Base-by-base conservation (phyloP, 306 rosid species). In the Senna tora region DNA sequence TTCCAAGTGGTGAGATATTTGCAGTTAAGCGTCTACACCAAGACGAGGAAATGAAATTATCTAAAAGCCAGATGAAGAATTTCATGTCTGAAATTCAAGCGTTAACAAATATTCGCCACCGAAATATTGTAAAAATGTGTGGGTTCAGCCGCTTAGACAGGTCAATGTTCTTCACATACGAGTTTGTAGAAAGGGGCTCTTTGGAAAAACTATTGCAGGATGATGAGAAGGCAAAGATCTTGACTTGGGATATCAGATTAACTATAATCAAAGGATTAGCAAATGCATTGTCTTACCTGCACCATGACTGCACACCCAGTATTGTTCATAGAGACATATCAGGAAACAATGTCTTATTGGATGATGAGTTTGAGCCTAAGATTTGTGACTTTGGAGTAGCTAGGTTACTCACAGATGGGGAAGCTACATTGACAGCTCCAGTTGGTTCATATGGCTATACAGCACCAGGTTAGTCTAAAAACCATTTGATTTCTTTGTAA, bases 271-370 rank as follows among this genome's bases (percentile, higher is more conserved):
- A 77, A 60, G 77, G 81, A 16, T 9, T 77, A 28, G 77, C 81
- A 52, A 71, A 36, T 45, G 81, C 77, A 53, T 55, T 77, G 62
- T 77, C 81, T 21, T 77, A 77, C 57, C 6, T 77, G 53, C 81
- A 71, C 62, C 67, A 64, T 45, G 77, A 47, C 49, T 77, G 81
- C 81, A 63, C 65, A 21, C 77, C 77, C 5, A 45, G 42, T 67
- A 64, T 71, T 54, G 67, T 77, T 71, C 77, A 77, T 54, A 11
- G 81, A 53, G 82, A 78, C 68, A 71, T 78, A 65, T 45, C 82
- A n/a, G 73, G 30, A 34, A 72, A 71, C 38, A 78, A 78, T 65
- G 8, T 72, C 71, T 66, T 78, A 9, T 33, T 78, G 61, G 74
- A 78, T 61, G 33, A 47, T 0, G 39, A 65, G 4, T 78, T 33